Evolutionary conservation across 148 eudicot genomes (phyloP).

Genomic region (Cornus kousa): DNA sequence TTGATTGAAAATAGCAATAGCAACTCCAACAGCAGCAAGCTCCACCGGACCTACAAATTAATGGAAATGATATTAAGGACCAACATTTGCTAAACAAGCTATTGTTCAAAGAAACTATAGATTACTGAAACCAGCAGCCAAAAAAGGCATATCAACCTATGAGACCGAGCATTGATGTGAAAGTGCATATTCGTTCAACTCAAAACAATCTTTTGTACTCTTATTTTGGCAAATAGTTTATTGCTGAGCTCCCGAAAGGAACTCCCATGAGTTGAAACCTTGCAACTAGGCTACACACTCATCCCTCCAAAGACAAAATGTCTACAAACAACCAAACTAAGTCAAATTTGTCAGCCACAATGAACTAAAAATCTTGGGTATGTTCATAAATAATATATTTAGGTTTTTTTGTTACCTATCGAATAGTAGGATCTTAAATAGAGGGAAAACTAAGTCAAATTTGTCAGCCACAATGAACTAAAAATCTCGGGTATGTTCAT

Average conservation of each 20-base stretch:
- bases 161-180: background rate
- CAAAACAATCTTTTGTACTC: background rate
- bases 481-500: too few species aligned
- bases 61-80: background rate
- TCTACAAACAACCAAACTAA: too few species aligned
- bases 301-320: too few species aligned
- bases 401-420: too few species aligned
- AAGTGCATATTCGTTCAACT: background rate
- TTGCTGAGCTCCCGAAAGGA: background rate
- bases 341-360: too few species aligned
- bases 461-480: too few species aligned
- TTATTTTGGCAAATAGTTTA: background rate
- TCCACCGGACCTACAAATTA: slow-evolving; percentile 56
- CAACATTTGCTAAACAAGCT: background rate
- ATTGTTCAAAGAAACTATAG: background rate
- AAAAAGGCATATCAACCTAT: background rate
- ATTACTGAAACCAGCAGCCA: background rate
- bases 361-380: too few species aligned
- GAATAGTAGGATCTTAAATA: too few species aligned
- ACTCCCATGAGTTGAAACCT: background rate
- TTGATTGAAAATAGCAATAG: slow-evolving; percentile 95
- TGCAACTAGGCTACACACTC: background rate
- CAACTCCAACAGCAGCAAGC: slow-evolving; percentile 91
- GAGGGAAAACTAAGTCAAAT: too few species aligned
- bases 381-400: too few species aligned